phyloP scores from a whole-genome alignment of 208 protist genomes.

The Trypanosoma lewisi region DNA sequence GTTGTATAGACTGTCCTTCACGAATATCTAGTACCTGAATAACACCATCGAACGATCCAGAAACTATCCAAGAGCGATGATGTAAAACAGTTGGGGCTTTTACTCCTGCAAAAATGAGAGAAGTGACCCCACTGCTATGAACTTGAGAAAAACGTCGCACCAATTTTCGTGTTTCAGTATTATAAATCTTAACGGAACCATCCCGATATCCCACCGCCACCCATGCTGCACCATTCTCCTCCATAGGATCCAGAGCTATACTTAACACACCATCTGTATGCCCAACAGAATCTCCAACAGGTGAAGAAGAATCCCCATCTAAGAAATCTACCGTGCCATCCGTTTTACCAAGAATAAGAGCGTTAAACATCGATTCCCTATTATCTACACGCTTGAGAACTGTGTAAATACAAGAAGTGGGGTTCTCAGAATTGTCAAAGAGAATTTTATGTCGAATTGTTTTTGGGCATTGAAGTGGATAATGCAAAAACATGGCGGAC shows the following conservation, averaged over 20 bases:
- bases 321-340: constrained; percentile 70
- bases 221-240: constrained; percentile 33
- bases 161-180: constrained; percentile 56
- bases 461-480: constrained; percentile 36
- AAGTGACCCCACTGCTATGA: constrained; percentile 64
- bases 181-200: constrained; percentile 82
- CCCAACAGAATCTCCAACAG: constrained; percentile 32
- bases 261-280: constrained; percentile 59
- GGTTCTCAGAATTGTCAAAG: constrained; percentile 29
- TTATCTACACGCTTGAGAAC: neutral
- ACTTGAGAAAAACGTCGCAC: constrained; percentile 64
- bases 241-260: constrained; percentile 29
- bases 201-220: constrained; percentile 79
- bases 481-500: constrained; percentile 22
- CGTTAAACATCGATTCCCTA: neutral
- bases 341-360: constrained; percentile 53
- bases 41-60: constrained; percentile 65
- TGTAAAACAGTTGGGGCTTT: constrained; percentile 30
- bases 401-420: constrained; percentile 32
- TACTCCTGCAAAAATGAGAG: constrained; percentile 56
- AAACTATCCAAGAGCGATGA: constrained; percentile 53
- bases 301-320: constrained; percentile 21
- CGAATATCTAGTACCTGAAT: constrained; percentile 62
- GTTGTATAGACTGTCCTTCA: constrained; percentile 33
- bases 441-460: constrained; percentile 27